phyloP scores from a whole-genome alignment of 805 yeast species.

The Ogataea trehaloabstinens region DNA sequence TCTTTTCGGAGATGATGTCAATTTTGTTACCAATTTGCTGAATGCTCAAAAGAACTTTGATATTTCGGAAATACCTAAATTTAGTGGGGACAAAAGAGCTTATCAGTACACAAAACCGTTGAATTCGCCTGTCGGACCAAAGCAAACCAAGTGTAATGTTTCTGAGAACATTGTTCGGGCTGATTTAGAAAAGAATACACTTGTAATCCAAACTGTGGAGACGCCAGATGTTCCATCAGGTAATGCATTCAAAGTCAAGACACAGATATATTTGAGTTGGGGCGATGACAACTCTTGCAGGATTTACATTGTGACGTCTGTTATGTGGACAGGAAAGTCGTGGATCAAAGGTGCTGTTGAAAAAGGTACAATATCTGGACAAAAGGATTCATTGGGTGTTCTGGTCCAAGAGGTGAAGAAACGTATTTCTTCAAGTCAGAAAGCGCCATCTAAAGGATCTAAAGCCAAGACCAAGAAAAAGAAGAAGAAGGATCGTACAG shows the following conservation, averaged over 20 bases:
- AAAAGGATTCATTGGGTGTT: slow-evolving; percentile 54
- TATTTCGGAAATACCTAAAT: slow-evolving; percentile 47
- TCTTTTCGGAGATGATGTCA: slow-evolving; percentile 61
- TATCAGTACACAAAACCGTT: slow-evolving; percentile 65
- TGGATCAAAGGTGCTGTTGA: slow-evolving; percentile 80
- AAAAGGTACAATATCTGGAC: slow-evolving; percentile 71
- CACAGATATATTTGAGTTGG: slow-evolving; percentile 62
- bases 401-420: slow-evolving; percentile 47
- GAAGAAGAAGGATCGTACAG: slow-evolving; percentile 19
- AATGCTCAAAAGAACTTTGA: slow-evolving; percentile 64
- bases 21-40: slow-evolving; percentile 43
- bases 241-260: slow-evolving; percentile 57
- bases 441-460: slow-evolving; percentile 8
- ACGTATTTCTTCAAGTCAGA: slow-evolving; percentile 27
- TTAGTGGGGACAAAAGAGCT: slow-evolving; percentile 38
- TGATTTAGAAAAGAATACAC: slow-evolving; percentile 47
- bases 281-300: slow-evolving; percentile 53
- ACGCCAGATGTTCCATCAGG: slow-evolving; percentile 89
- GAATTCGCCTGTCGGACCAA: slow-evolving; percentile 70
- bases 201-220: slow-evolving; percentile 54
- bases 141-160: slow-evolving; percentile 66
- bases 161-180: slow-evolving; percentile 54
- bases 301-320: slow-evolving; percentile 49
- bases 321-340: slow-evolving; percentile 73
- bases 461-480: slow-evolving; percentile 13